Evolutionary conservation across 768 basidiomycete species (phyloP).

Genomic region (Boletales sp.): DNA sequence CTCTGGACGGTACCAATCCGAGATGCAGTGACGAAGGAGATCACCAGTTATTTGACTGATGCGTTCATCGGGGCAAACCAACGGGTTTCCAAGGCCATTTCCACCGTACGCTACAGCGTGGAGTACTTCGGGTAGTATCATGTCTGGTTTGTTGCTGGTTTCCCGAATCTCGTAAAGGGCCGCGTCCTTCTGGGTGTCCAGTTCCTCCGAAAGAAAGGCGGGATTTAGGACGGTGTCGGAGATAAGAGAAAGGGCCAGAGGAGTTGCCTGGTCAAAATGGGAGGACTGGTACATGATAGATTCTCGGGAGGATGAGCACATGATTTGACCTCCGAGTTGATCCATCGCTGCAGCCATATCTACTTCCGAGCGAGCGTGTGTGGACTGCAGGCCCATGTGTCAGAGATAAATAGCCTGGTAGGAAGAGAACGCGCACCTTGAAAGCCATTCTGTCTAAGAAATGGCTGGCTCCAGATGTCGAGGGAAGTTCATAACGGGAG

Average conservation of each 20-base stretch:
- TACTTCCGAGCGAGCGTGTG: conserved; percentile 62
- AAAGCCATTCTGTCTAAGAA: conserved; percentile 95
- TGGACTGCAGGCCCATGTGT: conserved; percentile 50
- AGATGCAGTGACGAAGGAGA: conserved; percentile 60
- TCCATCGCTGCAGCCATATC: conserved; percentile 82
- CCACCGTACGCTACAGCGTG: conserved; percentile 81
- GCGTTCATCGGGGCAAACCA: conserved; percentile 85
- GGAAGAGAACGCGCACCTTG: conserved; percentile 55
- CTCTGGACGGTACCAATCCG: conserved; percentile 88
- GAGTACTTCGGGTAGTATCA: conserved; percentile 87
- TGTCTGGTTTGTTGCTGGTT: conserved; percentile 83
- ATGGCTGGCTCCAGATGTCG: conserved; percentile 80
- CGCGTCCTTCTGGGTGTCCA: conserved; percentile 80
- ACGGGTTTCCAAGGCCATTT: conserved; percentile 82
- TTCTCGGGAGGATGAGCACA: conserved; percentile 88
- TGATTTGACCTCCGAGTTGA: conserved; percentile 85
- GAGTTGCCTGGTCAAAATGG: conserved; percentile 80
- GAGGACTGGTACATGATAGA: conserved; percentile 98
- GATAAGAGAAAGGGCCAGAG: conserved; percentile 81
- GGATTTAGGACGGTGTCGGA: conserved; percentile 87
- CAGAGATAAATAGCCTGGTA: not conserved
- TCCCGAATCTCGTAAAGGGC: conserved; percentile 90
- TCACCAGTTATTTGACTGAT: conserved; percentile 62
- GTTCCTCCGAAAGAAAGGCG: conserved; percentile 69
- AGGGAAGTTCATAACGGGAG: conserved; percentile 76